Conservation (phyloP, 495 filamentous ascomycete genomes). For the Penicillium alfredii region DNA sequence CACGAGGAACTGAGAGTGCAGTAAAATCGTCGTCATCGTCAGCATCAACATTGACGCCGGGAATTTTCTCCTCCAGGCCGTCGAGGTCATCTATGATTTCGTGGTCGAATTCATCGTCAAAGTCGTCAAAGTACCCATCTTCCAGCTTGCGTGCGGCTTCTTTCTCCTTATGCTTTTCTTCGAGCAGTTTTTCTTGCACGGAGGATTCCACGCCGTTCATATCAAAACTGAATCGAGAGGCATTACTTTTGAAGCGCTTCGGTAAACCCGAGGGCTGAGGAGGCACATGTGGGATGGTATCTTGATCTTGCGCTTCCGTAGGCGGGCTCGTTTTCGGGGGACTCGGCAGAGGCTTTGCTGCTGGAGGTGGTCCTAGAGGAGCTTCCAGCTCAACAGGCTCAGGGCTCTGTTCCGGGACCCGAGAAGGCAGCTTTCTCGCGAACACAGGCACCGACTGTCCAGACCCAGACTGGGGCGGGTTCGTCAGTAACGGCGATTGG, state of each 20-base stretch:
- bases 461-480: conserved; percentile 26
- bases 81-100: conserved; percentile 66
- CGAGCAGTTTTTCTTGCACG: conserved; percentile 72
- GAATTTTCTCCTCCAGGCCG: conserved; percentile 69
- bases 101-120: conserved; percentile 57
- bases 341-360: conserved; percentile 5
- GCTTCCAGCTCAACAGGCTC: conserved; percentile 6
- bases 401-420: conserved; percentile 23
- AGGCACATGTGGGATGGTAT: conserved; percentile 35
- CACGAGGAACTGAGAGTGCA: conserved; percentile 15
- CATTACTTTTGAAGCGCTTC: conserved; percentile 77
- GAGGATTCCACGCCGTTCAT: conserved; percentile 71
- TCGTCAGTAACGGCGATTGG: conserved; percentile 39
- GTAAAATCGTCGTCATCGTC: conserved; percentile 48
- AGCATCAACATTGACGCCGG: conserved; percentile 64
- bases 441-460: conserved; percentile 45
- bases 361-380: conserved; percentile 2
- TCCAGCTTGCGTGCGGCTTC: conserved; percentile 46
- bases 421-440: conserved; percentile 45
- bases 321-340: conserved; percentile 6
- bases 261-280: conserved; percentile 45
- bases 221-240: conserved; percentile 89
- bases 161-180: conserved; percentile 77
- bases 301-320: conserved; percentile 22
- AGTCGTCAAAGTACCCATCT: conserved; percentile 44